These are phyloP conservation scores for Trypanosoma boissoni DNA, from an alignment of 208 protist genomes.

Conservation along the genomic window DNA sequence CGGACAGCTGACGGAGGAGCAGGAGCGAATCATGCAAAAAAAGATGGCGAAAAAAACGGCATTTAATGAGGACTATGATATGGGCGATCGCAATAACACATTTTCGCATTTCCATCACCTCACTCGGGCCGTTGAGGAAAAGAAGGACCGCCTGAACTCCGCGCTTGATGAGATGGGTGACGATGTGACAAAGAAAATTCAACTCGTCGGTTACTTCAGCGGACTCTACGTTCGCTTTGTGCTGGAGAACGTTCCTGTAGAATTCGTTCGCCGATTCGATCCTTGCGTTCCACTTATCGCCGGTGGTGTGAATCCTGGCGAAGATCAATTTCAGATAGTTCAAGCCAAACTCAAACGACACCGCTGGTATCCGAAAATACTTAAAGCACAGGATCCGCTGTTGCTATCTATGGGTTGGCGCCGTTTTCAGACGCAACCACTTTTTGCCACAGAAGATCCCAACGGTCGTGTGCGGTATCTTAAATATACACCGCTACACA, in stretches of 20 bases:
- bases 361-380: constrained; percentile 97
- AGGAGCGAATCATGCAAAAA: constrained; percentile 78
- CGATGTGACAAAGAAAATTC: constrained; percentile 81
- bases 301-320: constrained; percentile 93
- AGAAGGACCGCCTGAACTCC: constrained; percentile 76
- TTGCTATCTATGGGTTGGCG: constrained; percentile 99
- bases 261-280: constrained; percentile 95
- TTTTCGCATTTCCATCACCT: constrained; percentile 78
- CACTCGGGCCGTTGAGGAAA: constrained; percentile 78
- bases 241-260: constrained; percentile 91
- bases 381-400: constrained; percentile 99
- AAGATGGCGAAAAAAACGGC: constrained; percentile 90
- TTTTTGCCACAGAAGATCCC: constrained; percentile 95
- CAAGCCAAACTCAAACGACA: constrained; percentile 97
- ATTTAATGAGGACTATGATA: constrained; percentile 86
- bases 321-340: constrained; percentile 95
- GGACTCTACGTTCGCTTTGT: constrained; percentile 97
- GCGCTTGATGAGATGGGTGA: constrained; percentile 77
- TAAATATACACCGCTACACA: constrained; percentile 99
- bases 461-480: constrained; percentile 96
- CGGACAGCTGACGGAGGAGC: constrained; percentile 59
- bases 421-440: constrained; percentile 96
- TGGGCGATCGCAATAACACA: constrained; percentile 67
- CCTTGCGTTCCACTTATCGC: constrained; percentile 86
- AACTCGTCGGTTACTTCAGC: constrained; percentile 91